Conservation (phyloP, 1,284 basidiomycete genomes). For the Sanghuangporus baumii region DNA sequence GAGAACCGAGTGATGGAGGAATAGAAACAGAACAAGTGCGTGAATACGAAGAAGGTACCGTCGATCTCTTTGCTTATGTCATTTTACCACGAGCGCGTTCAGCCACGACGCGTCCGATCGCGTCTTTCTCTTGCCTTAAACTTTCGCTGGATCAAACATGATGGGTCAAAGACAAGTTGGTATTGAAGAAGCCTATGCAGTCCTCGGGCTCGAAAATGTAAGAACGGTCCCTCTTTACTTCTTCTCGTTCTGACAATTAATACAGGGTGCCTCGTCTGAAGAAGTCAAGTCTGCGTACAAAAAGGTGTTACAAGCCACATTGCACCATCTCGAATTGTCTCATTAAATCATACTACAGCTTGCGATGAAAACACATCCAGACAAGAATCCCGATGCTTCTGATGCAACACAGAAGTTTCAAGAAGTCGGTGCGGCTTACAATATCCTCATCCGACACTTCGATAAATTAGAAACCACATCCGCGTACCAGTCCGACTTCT, state of each 20-base stretch:
- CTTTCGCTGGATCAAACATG: conserved; percentile 10
- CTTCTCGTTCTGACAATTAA: not conserved
- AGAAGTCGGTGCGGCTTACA: conserved; percentile 60
- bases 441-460: conserved; percentile 49
- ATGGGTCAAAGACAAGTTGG: conserved; percentile 35
- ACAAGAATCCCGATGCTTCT: conserved; percentile 61
- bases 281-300: conserved; percentile 61
- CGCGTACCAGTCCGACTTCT: conserved; percentile 20
- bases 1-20: not conserved
- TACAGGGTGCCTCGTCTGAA: conserved; percentile 56
- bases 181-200: conserved; percentile 45
- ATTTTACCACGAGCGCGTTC: not conserved
- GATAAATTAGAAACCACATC: conserved; percentile 31
- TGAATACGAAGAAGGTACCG: not conserved
- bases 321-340: conserved; percentile 6
- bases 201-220: conserved; percentile 58
- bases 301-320: conserved; percentile 35
- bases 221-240: conserved; percentile 9
- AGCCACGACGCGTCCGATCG: not conserved
- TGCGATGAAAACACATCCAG: conserved; percentile 65
- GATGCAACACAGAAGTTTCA: conserved; percentile 67
- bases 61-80: not conserved
- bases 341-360: conserved; percentile 33
- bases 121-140: not conserved
- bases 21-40: not conserved